A percentile compares a stretch with the other conserved stretches of the same genome.
Conservation (phyloP, 176 grass and related monocot genomes). For the Oryza longistaminata region DNA sequence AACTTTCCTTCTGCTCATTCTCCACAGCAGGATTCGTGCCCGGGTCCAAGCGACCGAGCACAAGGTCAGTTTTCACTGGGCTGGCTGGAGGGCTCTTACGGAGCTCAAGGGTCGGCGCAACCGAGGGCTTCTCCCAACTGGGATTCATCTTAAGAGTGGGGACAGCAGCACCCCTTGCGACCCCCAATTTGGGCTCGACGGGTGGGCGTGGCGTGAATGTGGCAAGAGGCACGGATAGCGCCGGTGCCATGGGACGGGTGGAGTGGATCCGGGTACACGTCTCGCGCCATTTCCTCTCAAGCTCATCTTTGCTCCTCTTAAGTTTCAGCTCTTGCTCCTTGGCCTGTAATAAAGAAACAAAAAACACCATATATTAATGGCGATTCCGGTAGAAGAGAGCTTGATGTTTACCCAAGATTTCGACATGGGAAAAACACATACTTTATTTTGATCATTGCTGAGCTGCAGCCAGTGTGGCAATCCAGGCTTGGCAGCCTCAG, state of each 20-base stretch:
- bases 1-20: constrained; percentile 46
- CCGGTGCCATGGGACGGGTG: constrained; percentile 28
- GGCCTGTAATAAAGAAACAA: constrained; percentile 46
- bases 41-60: constrained; percentile 49
- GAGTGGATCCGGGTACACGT: constrained; percentile 54
- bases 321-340: constrained; percentile 61
- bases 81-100: constrained; percentile 56
- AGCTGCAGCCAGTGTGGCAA: constrained; percentile 84
- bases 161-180: constrained; percentile 31
- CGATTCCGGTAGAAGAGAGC: neutral
- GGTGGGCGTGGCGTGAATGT: constrained; percentile 20
- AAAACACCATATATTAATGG: constrained; percentile 23
- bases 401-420: neutral
- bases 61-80: constrained; percentile 89
- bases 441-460: constrained; percentile 39
- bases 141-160: constrained; percentile 57
- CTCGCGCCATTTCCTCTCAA: constrained; percentile 85
- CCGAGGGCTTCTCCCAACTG: constrained; percentile 37
- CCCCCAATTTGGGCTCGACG: constrained; percentile 41
- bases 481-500: constrained; percentile 31
- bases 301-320: constrained; percentile 61
- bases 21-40: constrained; percentile 23
- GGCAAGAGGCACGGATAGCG: constrained; percentile 37
- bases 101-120: constrained; percentile 38
- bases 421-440: constrained; percentile 35